Evolutionary conservation across 2,329 filamentous ascomycete genomes (phyloP).

Genomic region (Aureobasidium zeae): DNA sequence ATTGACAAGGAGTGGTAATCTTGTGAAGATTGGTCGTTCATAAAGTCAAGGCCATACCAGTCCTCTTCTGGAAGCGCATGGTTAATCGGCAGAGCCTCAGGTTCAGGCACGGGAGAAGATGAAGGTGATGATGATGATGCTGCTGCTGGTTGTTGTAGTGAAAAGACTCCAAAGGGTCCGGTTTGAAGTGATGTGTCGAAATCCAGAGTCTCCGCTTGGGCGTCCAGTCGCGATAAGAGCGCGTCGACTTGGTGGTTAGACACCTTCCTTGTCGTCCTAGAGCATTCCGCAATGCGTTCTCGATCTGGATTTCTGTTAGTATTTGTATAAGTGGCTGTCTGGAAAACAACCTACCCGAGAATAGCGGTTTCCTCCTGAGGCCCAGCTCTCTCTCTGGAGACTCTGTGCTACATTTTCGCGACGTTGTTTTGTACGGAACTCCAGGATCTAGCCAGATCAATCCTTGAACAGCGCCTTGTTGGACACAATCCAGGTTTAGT

Average conservation of each 20-base stretch:
- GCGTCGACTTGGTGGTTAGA: slow-evolving; percentile 5
- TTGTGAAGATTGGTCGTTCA: slow-evolving; percentile 3
- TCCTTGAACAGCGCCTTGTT: slow-evolving; percentile 14
- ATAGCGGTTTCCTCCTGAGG: slow-evolving; percentile 8
- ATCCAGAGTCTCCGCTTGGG: neutral
- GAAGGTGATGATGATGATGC: neutral
- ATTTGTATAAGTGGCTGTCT: neutral
- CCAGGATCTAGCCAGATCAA: slow-evolving; percentile 13
- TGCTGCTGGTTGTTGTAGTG: neutral
- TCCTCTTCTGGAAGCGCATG: slow-evolving; percentile 1
- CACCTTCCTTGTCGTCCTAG: neutral
- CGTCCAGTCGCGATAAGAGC: slow-evolving; percentile 2
- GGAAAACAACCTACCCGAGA: slow-evolving; percentile 1
- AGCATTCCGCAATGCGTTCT: slow-evolving; percentile 9
- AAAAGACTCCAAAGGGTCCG: slow-evolving; percentile 13
- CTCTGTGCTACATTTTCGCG: slow-evolving; percentile 8
- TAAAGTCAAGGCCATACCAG: slow-evolving; percentile 9
- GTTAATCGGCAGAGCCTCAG: neutral
- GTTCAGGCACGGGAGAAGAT: slow-evolving; percentile 5
- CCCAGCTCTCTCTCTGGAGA: slow-evolving; percentile 12
- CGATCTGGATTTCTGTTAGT: slow-evolving; percentile 1
- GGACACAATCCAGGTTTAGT: slow-evolving; percentile 12
- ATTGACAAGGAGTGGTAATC: neutral
- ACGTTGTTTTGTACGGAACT: slow-evolving; percentile 4
- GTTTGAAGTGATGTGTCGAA: neutral